These are phyloP conservation scores for Mortierella polycephala DNA, from an alignment of 371 early-diverging fungal genomes.

Conservation along the genomic window DNA sequence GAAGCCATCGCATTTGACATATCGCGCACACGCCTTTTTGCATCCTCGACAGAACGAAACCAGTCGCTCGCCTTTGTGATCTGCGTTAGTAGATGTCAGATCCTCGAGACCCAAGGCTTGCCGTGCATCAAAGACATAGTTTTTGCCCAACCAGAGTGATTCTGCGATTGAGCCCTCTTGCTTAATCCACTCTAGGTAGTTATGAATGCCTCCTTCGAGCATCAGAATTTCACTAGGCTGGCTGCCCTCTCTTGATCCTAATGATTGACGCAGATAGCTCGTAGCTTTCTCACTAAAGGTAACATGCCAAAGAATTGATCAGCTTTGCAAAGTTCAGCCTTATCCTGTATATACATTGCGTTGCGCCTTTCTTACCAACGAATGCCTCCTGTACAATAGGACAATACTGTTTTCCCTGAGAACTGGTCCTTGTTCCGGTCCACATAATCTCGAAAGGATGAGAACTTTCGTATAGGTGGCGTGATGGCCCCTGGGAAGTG, in stretches of 20 bases:
- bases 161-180: conserved; percentile 38
- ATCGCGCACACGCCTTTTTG: conserved; percentile 31
- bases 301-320: neutral
- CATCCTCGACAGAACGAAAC: conserved; percentile 36
- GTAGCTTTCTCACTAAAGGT: conserved; percentile 74
- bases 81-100: neutral
- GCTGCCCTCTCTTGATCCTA: conserved; percentile 30
- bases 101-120: conserved; percentile 56
- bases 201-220: conserved; percentile 84
- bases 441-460: conserved; percentile 70
- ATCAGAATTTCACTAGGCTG: conserved; percentile 60
- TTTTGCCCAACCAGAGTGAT: conserved; percentile 71
- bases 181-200: conserved; percentile 77
- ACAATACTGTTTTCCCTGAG: conserved; percentile 66
- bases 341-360: too few relatives aligned
- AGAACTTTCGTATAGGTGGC: conserved; percentile 77
- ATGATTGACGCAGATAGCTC: conserved; percentile 64
- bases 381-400: conserved; percentile 79
- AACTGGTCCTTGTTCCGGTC: conserved; percentile 61
- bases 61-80: neutral
- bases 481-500: conserved; percentile 68
- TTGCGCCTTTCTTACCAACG: conserved; percentile 50
- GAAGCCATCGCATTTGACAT: conserved; percentile 50
- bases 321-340: too few relatives aligned
- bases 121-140: conserved; percentile 82